phyloP scores from a whole-genome alignment of 176 grass and related monocot species.

The Bromus sterilis region DNA sequence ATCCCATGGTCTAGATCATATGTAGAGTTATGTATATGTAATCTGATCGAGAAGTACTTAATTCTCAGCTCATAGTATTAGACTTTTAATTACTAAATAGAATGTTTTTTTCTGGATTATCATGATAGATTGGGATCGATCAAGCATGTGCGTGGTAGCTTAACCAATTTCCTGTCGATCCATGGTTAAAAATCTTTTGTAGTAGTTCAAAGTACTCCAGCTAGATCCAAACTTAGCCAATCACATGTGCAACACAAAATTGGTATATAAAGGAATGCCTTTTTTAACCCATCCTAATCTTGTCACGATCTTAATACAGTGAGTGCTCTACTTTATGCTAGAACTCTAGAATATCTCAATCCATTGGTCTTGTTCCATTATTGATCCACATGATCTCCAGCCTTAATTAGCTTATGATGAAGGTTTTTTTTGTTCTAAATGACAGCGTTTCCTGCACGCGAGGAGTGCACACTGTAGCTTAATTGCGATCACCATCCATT shows the following conservation, averaged over 20 bases:
- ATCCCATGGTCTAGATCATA: not conserved
- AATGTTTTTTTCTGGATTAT: not conserved
- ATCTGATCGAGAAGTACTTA: not conserved
- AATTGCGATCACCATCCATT: not conserved
- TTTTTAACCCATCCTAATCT: not conserved
- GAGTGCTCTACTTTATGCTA: not conserved
- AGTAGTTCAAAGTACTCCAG: not conserved
- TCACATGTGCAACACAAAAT: not conserved
- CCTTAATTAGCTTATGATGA: not conserved
- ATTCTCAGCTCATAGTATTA: not conserved
- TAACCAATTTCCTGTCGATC: not conserved
- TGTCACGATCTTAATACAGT: not conserved
- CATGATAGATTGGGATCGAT: not conserved
- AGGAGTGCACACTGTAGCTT: not conserved
- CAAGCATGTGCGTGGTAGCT: not conserved
- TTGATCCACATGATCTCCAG: not conserved
- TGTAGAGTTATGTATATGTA: not conserved
- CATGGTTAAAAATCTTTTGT: not conserved
- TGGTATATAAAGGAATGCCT: not conserved
- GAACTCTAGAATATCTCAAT: not conserved
- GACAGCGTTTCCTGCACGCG: not conserved
- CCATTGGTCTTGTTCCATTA: not conserved
- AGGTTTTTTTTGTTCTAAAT: not conserved
- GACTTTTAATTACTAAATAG: not conserved
- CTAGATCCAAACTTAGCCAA: not conserved